Evolutionary conservation across 2,329 filamentous ascomycete species (phyloP).

Genomic region (Sordariomycetes sp.): DNA sequence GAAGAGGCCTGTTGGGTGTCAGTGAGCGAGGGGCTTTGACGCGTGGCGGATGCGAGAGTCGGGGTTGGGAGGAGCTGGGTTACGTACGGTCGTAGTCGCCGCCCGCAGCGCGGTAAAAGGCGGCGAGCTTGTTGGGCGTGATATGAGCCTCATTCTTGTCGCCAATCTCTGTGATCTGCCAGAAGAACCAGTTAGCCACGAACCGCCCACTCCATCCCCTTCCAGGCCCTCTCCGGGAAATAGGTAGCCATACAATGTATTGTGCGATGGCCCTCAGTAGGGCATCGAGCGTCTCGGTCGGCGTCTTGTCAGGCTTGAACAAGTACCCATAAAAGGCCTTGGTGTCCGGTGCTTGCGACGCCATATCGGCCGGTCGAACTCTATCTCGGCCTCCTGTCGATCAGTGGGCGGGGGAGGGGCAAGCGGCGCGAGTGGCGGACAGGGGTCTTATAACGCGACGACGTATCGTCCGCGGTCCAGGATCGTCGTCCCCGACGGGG

Average conservation of each 20-base stretch:
- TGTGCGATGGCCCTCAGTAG: constrained; percentile 2
- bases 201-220: not conserved
- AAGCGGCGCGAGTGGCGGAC: not conserved
- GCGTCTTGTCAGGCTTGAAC: not conserved
- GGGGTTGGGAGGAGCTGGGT: not conserved
- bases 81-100: constrained; percentile 57
- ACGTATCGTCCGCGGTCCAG: not conserved
- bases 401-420: not conserved
- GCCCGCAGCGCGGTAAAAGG: constrained; percentile 63
- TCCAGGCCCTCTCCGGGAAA: not conserved
- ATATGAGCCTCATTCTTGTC: constrained; percentile 38
- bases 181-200: not conserved
- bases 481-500: not conserved
- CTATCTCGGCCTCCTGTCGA: not conserved
- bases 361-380: not conserved
- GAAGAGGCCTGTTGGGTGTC: constrained; percentile 48
- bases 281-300: constrained; percentile 1
- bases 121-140: constrained; percentile 58
- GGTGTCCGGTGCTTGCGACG: constrained; percentile 1
- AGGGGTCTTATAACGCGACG: not conserved
- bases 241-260: not conserved
- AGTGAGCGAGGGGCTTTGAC: not conserved
- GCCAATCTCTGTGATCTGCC: constrained; percentile 42
- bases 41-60: not conserved
- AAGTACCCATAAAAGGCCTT: constrained; percentile 2